Evolutionary conservation across 164 flowering plant genomes (phyloP).

Genomic region (Houttuynia cordata): DNA sequence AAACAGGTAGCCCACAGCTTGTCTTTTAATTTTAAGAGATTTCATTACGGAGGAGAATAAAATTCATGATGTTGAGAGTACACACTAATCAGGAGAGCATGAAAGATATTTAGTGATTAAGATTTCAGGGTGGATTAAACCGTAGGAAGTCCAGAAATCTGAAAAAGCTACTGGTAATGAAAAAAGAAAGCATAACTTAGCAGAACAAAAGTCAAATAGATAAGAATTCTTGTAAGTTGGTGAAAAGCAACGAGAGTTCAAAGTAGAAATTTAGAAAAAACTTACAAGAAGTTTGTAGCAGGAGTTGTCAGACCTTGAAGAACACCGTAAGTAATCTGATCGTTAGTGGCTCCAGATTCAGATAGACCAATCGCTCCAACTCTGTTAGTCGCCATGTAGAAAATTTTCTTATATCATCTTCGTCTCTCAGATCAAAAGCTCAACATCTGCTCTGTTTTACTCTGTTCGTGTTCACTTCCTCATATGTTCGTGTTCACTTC

Average conservation of each 20-base stretch:
- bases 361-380: constrained; percentile 57
- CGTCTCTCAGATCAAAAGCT: not conserved
- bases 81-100: too few relatives aligned
- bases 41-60: not conserved
- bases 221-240: too few relatives aligned
- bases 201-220: too few relatives aligned
- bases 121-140: too few relatives aligned
- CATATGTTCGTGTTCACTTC: not conserved
- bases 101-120: too few relatives aligned
- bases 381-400: constrained; percentile 76
- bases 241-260: not conserved
- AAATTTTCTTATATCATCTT: constrained; percentile 19
- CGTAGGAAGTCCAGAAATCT: too few relatives aligned
- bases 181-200: too few relatives aligned
- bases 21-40: too few relatives aligned
- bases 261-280: not conserved
- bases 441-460: constrained; percentile 1
- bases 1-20: not conserved
- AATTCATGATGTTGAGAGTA: not conserved
- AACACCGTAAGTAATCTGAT: constrained; percentile 41
- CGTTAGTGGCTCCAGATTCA: constrained; percentile 51
- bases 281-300: constrained; percentile 48
- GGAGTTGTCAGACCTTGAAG: constrained; percentile 42
- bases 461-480: not conserved
- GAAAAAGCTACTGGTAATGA: too few relatives aligned